These are phyloP conservation scores for Mariannaea elegans DNA, from an alignment of 2,329 filamentous ascomycete species.

Conservation along the genomic window DNA sequence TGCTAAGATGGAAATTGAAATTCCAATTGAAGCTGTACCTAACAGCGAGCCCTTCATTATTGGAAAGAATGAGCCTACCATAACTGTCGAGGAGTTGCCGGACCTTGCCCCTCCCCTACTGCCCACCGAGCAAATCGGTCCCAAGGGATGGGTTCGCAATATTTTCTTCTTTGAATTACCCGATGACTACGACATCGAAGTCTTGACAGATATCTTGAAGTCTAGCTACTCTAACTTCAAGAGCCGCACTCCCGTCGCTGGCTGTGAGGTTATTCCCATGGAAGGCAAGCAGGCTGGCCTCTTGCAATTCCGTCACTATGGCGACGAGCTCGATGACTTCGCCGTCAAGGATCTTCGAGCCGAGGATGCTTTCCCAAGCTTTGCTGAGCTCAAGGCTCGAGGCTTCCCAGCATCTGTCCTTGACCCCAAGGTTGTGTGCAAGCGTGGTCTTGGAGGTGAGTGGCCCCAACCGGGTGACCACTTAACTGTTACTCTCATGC, in stretches of 20 bases:
- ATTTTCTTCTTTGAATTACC: constrained; percentile 24
- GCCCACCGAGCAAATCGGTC: constrained; percentile 23
- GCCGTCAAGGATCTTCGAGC: constrained; percentile 18
- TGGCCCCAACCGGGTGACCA: constrained; percentile 20
- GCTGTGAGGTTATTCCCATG: constrained; percentile 20
- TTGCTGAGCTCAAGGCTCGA: constrained; percentile 22
- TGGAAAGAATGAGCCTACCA: constrained; percentile 1
- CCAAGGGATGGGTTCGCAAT: constrained; percentile 25
- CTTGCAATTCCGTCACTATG: constrained; percentile 21
- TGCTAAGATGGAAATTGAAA: constrained; percentile 8
- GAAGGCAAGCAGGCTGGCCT: constrained; percentile 22
- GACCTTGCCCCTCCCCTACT: constrained; percentile 18
- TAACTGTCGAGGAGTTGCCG: constrained; percentile 4
- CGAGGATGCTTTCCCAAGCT: constrained; percentile 13
- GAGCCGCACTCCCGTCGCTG: constrained; percentile 19
- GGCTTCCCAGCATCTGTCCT: constrained; percentile 17
- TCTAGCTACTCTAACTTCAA: constrained; percentile 18
- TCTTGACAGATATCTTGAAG: constrained; percentile 6
- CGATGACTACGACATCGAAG: constrained; percentile 18
- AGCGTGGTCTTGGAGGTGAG: constrained; percentile 21
- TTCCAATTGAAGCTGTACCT: constrained; percentile 5
- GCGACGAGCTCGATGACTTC: constrained; percentile 25
- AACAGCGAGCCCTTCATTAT: neutral
- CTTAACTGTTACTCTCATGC: constrained; percentile 19
- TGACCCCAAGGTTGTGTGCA: constrained; percentile 15